Base-by-base conservation (phyloP, 1,284 basidiomycete species). In the Apiotrichum gamsii region DNA sequence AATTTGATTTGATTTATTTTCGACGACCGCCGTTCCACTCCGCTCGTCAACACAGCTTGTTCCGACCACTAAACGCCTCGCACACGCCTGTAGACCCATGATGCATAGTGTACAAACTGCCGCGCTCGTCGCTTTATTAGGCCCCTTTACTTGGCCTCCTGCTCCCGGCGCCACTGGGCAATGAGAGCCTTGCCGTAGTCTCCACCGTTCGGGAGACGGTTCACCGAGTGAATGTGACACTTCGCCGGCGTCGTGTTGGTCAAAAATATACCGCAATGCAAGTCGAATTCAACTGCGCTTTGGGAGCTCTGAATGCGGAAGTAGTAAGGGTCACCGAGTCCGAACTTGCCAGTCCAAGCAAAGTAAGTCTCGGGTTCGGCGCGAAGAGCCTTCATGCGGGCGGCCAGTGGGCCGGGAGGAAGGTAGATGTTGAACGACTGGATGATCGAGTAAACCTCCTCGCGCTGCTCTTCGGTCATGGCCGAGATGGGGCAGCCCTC, bases 211-310 rank as follows among this genome's bases (percentile, higher is more conserved):
- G 68, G 68, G 19, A 67, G 45, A 3, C 68, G 60, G 34, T 67
- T 66, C 24, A 69, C 52, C 0, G 67, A 69, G 52, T 71, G 69
- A 30, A 67, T 63, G 45, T 71, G 69, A 43, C 67, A 69, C 42
- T 71, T 71, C 21, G 69, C 67, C 13, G 69, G 69, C 13, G 65
- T 59, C 20, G 65, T 69, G 50, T 69, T 69, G 19, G 66, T 69
- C 23, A 69, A 56, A 61, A 70, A 70, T 45, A 70, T 67, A 16
- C 67, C 67, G 36, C 66, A 70, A 43, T 70, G 67, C 43, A 69
- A 68, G 41, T 70, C 67, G 47, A 70, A 67, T 62, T 71, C 69
- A 60, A 58, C 56, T 29, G 67, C 67, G n/a, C 57, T 58, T 11
- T 60, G 61, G 0, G 69, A 67, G 20, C 60, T 62, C 43, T 69